Base-by-base conservation (phyloP, 495 filamentous ascomycete genomes). In the Penicillium argentinense region DNA sequence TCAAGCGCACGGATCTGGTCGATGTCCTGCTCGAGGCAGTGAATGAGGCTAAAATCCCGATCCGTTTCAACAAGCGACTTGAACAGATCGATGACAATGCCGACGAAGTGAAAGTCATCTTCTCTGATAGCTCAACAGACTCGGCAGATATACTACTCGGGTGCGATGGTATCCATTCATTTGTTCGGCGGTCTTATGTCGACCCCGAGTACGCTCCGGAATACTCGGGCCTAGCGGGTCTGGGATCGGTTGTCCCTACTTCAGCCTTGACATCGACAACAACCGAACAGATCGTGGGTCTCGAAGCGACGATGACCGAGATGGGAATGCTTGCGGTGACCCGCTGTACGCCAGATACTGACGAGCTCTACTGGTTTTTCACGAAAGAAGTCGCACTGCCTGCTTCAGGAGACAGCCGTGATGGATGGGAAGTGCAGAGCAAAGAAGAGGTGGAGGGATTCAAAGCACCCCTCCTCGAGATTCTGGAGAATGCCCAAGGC, bases 111-210 rank as follows among this genome's bases (percentile, higher is more conserved):
- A 51, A 30, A 2, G 56, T 64, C 1, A 45, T 37, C 12, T 69
- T 72, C 34, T 49, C 51, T 1, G 67, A 72, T 39, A 67, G 63
- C 0, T 48, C 49, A 2, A 33, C 17, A 0, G 66, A 63, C 16
- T 59, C 66, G 0, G 76, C 68, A 0, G 75, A 76, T 62, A 23
- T 86, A 9, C 53, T 83, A 7, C 63, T 85, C 40, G 81, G 75
- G 5, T 76, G 78, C 12, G 81, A 84, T 63, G 82, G 82, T 0
- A 76, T 82, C 12, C 75, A 75, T 27, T 72, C 75, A 13, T 64
- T 58, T 4, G 65, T 67, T 2, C 60, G 66, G 4, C 46, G 58
- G 6, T 11, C 40, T 1, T 54, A 67, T 21, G 57, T 65, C 17
- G 63, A 63, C 43, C 57, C 60, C 26, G 53, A 42, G n/a, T 30